These are phyloP conservation scores for Stephanodiscus triporus DNA, from an alignment of 108 stramenopile species.

Conservation along the genomic window DNA sequence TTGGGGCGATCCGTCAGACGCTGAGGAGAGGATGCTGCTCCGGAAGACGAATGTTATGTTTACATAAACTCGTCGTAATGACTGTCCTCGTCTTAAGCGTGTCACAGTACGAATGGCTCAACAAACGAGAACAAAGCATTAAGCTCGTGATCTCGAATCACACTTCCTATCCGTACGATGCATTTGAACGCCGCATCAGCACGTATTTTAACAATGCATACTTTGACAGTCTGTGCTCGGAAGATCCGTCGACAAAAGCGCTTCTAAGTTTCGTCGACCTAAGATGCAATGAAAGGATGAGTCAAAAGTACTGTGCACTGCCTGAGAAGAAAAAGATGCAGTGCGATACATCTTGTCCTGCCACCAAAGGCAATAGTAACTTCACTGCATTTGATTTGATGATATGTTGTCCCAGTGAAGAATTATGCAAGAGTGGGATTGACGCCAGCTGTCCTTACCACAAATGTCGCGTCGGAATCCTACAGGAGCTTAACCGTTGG, in stretches of 20 bases:
- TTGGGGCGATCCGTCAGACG: slow-evolving; percentile 41
- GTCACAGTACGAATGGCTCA: slow-evolving; percentile 29
- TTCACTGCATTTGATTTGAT: slow-evolving; percentile 3
- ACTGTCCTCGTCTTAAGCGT: slow-evolving; percentile 31
- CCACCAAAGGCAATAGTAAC: not conserved
- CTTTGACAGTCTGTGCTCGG: slow-evolving; percentile 41
- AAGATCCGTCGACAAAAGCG: slow-evolving; percentile 18
- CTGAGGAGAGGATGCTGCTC: slow-evolving; percentile 28
- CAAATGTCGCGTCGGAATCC: slow-evolving; percentile 31
- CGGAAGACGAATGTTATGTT: slow-evolving; percentile 41
- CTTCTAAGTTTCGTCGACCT: slow-evolving; percentile 30
- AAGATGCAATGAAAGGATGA: slow-evolving; percentile 38
- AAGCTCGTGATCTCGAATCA: slow-evolving; percentile 25
- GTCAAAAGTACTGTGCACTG: slow-evolving; percentile 11
- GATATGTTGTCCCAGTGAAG: slow-evolving; percentile 42
- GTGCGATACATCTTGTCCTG: slow-evolving; percentile 27
- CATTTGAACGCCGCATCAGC: slow-evolving; percentile 33
- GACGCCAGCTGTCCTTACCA: slow-evolving; percentile 39
- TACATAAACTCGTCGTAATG: slow-evolving; percentile 31
- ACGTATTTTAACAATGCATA: slow-evolving; percentile 41
- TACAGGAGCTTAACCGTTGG: slow-evolving; percentile 24
- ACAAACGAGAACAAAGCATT: slow-evolving; percentile 17
- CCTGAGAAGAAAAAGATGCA: slow-evolving; percentile 7
- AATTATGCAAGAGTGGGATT: slow-evolving; percentile 19
- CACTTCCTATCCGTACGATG: slow-evolving; percentile 32